phyloP scores from a whole-genome alignment of 805 yeast genomes.

The Metschnikowia drakensbergensis region DNA sequence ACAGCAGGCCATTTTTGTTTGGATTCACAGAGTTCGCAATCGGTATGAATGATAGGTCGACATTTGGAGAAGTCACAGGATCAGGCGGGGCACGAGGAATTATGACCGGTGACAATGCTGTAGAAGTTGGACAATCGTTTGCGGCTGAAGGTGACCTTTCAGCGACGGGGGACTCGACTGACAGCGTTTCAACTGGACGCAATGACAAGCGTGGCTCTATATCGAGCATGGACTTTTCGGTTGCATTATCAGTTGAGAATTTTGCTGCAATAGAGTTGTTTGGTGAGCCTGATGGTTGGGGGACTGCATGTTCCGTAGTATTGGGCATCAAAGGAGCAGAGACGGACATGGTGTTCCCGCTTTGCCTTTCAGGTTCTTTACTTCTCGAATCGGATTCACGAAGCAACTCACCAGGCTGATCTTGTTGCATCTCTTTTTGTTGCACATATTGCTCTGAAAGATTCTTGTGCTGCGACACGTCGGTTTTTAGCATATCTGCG shows the following conservation, averaged over 20 bases:
- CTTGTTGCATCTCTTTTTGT: neutral
- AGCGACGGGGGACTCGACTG: neutral
- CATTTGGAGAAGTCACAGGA: constrained; percentile 19
- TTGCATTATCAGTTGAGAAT: neutral
- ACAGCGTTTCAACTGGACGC: neutral
- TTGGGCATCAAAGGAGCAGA: neutral
- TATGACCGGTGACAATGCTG: constrained; percentile 6
- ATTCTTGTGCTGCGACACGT: neutral
- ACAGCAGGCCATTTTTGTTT: constrained; percentile 3
- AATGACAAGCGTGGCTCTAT: neutral
- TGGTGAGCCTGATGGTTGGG: neutral
- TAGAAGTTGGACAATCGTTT: neutral
- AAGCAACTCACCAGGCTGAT: neutral
- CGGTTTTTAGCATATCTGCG: neutral
- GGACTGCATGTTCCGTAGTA: neutral
- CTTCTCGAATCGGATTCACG: neutral
- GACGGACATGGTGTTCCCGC: neutral
- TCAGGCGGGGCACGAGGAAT: constrained; percentile 1
- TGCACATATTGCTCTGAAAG: neutral
- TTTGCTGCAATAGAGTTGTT: neutral
- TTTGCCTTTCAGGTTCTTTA: neutral
- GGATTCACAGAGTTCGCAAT: constrained; percentile 15
- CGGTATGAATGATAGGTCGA: constrained; percentile 24
- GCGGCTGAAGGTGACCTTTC: neutral
- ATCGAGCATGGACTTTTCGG: neutral